These are phyloP conservation scores for Candida qinlingensis DNA, from an alignment of 805 yeast species.

Conservation along the genomic window DNA sequence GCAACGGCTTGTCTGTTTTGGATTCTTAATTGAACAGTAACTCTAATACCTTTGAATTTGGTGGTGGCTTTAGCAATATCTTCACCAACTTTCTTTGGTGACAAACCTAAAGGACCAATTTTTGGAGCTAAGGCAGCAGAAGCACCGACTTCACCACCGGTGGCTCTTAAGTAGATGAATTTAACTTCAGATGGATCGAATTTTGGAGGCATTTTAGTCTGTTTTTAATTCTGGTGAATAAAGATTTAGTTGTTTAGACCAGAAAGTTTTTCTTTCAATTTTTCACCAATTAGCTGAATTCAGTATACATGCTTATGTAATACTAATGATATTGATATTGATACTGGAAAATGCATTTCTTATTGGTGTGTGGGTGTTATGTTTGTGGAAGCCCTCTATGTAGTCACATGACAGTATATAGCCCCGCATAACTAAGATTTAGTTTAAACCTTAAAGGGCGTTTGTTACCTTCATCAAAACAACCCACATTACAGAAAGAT, in stretches of 20 bases:
- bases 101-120: conserved; percentile 99
- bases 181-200: conserved; percentile 98
- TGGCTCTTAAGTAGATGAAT: conserved; percentile 98
- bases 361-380: not conserved
- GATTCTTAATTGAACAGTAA: conserved; percentile 96
- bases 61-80: conserved; percentile 99
- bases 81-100: conserved; percentile 99
- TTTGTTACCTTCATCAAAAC: no score
- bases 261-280: conserved; percentile 1
- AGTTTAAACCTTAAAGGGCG: no score
- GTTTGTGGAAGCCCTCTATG: no score
- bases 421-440: no score
- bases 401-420: no score
- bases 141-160: conserved; percentile 99
- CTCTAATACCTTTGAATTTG: conserved; percentile 98
- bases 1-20: conserved; percentile 99
- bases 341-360: no score
- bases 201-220: conserved; percentile 84
- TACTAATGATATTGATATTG: not conserved
- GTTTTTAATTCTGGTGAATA: conserved; percentile 5
- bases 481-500: no score
- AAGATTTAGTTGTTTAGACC: not conserved
- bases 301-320: not conserved
- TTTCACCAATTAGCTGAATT: not conserved
- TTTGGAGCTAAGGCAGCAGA: conserved; percentile 99